These are phyloP conservation scores for Colletotrichum siamense DNA, from an alignment of 2,329 filamentous ascomycete genomes.

Conservation along the genomic window DNA sequence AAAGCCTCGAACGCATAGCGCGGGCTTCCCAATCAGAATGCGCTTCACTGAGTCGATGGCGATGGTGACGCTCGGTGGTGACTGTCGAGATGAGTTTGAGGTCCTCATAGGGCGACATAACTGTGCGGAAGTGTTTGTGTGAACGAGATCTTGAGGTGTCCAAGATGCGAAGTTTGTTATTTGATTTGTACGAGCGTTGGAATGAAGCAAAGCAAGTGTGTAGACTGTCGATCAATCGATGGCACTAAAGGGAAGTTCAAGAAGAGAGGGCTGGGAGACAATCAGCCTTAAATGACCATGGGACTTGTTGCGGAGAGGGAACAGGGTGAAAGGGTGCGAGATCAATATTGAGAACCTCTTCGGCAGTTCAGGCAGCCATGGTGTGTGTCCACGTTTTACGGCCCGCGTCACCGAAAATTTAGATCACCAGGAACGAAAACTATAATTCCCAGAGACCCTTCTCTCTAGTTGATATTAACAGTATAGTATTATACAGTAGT, in stretches of 20 bases:
- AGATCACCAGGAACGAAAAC: background rate
- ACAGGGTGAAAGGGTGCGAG: background rate
- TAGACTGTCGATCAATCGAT: background rate
- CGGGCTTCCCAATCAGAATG: background rate
- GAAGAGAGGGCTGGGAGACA: background rate
- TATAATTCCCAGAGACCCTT: background rate
- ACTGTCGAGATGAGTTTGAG: background rate
- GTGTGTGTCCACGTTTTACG: background rate
- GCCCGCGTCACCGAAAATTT: background rate
- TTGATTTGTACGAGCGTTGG: accelerated
- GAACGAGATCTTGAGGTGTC: background rate
- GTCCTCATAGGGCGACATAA: background rate
- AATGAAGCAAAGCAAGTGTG: background rate
- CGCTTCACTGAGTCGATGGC: background rate
- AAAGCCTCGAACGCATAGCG: background rate
- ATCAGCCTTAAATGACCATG: background rate
- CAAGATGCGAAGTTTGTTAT: background rate
- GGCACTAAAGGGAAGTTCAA: background rate
- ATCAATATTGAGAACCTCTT: background rate
- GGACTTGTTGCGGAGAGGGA: background rate
- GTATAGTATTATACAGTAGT: slow-evolving; percentile 17
- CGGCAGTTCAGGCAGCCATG: background rate
- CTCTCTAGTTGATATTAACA: background rate
- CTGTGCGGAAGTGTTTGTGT: background rate
- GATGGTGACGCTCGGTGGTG: background rate